Base-by-base conservation (phyloP, 2,329 filamentous ascomycete species). In the Achaetomium macrosporum region DNA sequence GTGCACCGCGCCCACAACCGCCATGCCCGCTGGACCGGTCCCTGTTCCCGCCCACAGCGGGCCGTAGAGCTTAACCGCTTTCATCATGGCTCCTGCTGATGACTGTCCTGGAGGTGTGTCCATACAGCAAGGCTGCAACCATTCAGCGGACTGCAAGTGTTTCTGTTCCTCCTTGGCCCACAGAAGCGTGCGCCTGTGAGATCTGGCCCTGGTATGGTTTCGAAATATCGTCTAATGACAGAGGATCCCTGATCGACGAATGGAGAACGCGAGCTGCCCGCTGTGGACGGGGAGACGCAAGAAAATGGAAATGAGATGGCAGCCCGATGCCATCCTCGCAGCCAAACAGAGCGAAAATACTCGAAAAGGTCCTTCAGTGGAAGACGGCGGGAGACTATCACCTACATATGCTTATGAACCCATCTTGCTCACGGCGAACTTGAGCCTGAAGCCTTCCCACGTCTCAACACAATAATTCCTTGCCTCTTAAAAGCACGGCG, bases 401-500 rank as follows among this genome's bases (percentile, higher is more conserved):
- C 52, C 49, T 64, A 62, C 59, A 62, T 65, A 63, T 55, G 30
- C 48, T 54, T 44, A 43, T 30, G 40, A 11, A 16, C 37, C 51
- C 36, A 25, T 40, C 47, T 56, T 42, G 40, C 50, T 51, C 46
- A 31, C 35, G 39, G 44, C 41, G 47, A 50, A 51, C 16, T 54
- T 57, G 50, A 55, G 56, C 51, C 59, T 59, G 57, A 59, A 59
- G 58, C 56, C 55, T 49, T 51, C 42, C 53, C 35, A 47, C 39
- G 37, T 42, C 30, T 51, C 53, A 55, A 55, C 46, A 20, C 47
- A 15, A 42, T 33, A 45, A 39, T 16, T 31, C 42, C 19, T 16
- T 35, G 41, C 36, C n/a, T 16, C 33, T 47, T 6, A 35, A 35
- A 70, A 75, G 75, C 67, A 77, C 75, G 71, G 71, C 60, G 69